Conservation (phyloP, 805 yeast genomes). For the Brettanomyces sp. region DNA sequence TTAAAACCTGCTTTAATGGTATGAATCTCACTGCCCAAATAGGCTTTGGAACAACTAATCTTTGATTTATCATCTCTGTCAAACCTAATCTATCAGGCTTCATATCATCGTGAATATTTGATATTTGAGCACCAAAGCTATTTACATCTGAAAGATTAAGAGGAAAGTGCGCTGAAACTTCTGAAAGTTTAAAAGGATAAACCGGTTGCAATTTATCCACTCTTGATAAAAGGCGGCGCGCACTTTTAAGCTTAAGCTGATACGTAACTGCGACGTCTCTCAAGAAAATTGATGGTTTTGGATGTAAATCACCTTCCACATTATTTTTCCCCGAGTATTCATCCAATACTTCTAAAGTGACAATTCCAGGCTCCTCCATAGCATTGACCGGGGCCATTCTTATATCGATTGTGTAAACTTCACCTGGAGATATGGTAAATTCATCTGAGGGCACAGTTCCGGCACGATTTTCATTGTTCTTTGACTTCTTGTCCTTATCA, state of each 20-base stretch:
- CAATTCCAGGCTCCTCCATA: constrained; percentile 52
- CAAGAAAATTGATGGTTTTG: constrained; percentile 63
- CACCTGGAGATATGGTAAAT: constrained; percentile 66
- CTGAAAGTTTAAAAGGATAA: constrained; percentile 82
- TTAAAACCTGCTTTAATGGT: constrained; percentile 58
- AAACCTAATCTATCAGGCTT: constrained; percentile 65
- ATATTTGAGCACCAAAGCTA: constrained; percentile 29
- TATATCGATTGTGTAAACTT: constrained; percentile 78
- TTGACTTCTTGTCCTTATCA: constrained; percentile 21
- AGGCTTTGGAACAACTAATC: constrained; percentile 65
- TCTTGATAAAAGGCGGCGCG: constrained; percentile 60
- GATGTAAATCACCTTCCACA: constrained; percentile 38
- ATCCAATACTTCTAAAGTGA: constrained; percentile 61
- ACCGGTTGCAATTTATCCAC: constrained; percentile 74
- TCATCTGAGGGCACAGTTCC: constrained; percentile 56
- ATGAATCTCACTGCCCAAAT: constrained; percentile 63
- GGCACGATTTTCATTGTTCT: constrained; percentile 35
- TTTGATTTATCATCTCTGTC: constrained; percentile 71
- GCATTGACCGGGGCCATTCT: constrained; percentile 55
- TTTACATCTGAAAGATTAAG: constrained; percentile 24
- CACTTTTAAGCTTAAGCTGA: constrained; percentile 62
- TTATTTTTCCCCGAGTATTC: constrained; percentile 54
- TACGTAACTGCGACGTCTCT: constrained; percentile 84
- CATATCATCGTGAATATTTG: constrained; percentile 42
- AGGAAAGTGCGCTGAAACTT: constrained; percentile 58